A percentile compares a stretch with the other conserved stretches of the same genome.
These are phyloP conservation scores for Euryodendron excelsum DNA, from an alignment of 148 eudicot species.

Conservation along the genomic window DNA sequence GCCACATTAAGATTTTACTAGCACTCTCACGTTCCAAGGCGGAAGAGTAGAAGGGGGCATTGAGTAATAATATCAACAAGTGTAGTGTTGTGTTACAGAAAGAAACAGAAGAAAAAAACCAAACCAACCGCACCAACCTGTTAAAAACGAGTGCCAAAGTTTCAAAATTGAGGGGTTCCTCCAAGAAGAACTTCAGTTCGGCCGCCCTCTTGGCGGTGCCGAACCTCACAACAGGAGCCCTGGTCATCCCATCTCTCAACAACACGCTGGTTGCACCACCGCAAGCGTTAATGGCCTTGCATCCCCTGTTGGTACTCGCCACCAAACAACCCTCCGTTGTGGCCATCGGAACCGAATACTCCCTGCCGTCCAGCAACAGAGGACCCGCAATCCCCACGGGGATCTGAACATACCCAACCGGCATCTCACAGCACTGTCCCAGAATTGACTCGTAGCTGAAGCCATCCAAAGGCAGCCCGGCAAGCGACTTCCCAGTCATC, in stretches of 20 bases:
- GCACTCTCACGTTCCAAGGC: too few species aligned
- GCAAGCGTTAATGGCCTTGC: slow-evolving; percentile 65
- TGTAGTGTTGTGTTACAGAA: too few species aligned
- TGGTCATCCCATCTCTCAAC: slow-evolving; percentile 74
- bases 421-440: slow-evolving; percentile 91
- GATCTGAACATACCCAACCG: slow-evolving; percentile 77
- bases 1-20: too few species aligned
- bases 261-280: slow-evolving; percentile 68
- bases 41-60: neutral
- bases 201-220: slow-evolving; percentile 65
- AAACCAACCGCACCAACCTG: slow-evolving; percentile 31
- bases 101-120: neutral
- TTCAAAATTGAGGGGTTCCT: slow-evolving; percentile 65
- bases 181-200: slow-evolving; percentile 63
- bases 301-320: slow-evolving; percentile 84
- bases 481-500: slow-evolving; percentile 47
- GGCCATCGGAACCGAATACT: slow-evolving; percentile 79
- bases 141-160: slow-evolving; percentile 59
- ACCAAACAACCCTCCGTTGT: slow-evolving; percentile 86
- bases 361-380: slow-evolving; percentile 62
- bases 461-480: slow-evolving; percentile 60
- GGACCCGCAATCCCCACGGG: slow-evolving; percentile 92
- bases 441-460: slow-evolving; percentile 72
- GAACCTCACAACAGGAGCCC: slow-evolving; percentile 88
- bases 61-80: neutral